Evolutionary conservation across 202 grass and related monocot species (phyloP), one percentile per base, ranked within the genome.

Genomic region (Schoenoplectus tabernaemontani): DNA sequence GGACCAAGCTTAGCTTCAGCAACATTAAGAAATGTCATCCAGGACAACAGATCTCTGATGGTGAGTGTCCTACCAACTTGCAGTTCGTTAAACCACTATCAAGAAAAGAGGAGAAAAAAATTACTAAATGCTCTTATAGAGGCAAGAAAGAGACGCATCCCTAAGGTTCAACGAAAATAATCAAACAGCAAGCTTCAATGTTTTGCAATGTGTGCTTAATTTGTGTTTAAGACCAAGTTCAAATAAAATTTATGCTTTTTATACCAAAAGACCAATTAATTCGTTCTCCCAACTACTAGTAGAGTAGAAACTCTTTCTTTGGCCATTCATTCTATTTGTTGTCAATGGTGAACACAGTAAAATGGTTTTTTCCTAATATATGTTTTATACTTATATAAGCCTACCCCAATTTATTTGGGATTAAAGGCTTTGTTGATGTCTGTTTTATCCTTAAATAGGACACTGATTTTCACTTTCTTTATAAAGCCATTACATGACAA

Each of bases 1-100:
- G 84, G 81, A 36, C 91, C 87, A 86, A 97, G 94, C 71, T 42
- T 87, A 72, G 22, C 66, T 76, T 84, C 89, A 16, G 89, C 83
- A 67, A 86, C 68, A 86, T 97, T 86, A 63, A 97, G 66, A 89
- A 97, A 97, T 32, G 82, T 88, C 84, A 97, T 87, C 94, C 94
- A 97, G 47, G 94, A 97, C 26, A 93, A 70, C 39, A 97, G 59
- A 81, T 97, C 94, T 57, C 94, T 82, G 68, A 97, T 91, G 9
- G 91, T 97, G 20, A 97, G 91, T 50, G 73, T 76, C 82, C 91
- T 93, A 57, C 89, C 91, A 20, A 76, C 91, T 80, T 85, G 82
- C 83, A 93, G 83, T 78, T 91, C 87, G 42, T 97, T 97, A 84
- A 97, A 97, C 94, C 94, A 93, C 81, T 88, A 64, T 34, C 16